Evolutionary conservation across 2,329 filamentous ascomycete genomes (phyloP), one percentile per base, ranked within the genome.

Genomic region (Microdochium nivale): DNA sequence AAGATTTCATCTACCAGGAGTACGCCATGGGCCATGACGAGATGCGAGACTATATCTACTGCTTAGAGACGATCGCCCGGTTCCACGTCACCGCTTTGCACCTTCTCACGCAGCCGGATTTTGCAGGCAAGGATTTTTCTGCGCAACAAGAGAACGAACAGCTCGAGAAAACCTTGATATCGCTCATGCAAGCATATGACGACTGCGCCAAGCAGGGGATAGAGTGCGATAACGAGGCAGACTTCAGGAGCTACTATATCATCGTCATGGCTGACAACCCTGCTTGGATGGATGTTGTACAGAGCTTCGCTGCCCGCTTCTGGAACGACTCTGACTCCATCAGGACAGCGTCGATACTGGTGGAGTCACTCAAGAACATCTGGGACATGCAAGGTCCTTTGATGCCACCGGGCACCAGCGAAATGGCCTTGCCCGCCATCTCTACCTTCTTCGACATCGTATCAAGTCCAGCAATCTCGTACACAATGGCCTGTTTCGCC

Each of bases 141-240:
- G 79, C 84, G 58, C 81, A 84, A 55, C 83, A 86, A 60, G 84
- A 87, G 63, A 70, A 82, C 24, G 83, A 87, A 62, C 84, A 87
- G 60, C 72, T 87, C 16, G 78, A 79, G 35, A 85, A 86, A 59
- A 77, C 83, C 0, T 68, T 87, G 3, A 70, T 86, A 14, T 86
- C 84, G 1, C 69, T 87, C 14, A 79, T 82, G 52, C 79, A 86
- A 56, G 72, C 83, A 1, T 87, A 87, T 60, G 81, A 86, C 56
- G 80, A 85, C 58, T 84, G 82, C 62, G 75, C 75, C 44, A 72
- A 75, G n/a, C 76, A 80, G 53, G 73, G 73, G 2, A 75, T 86
- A 37, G 54, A 63, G 5, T 86, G 82, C 59, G 69, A 75, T 53
- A 84, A 86, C 54, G 83, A 87, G 60, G 70, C 79, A 21, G 83